Evolutionary conservation across 306 rosid species (phyloP), one percentile per base, ranked within the genome.

Genomic region (Pueraria montana): DNA sequence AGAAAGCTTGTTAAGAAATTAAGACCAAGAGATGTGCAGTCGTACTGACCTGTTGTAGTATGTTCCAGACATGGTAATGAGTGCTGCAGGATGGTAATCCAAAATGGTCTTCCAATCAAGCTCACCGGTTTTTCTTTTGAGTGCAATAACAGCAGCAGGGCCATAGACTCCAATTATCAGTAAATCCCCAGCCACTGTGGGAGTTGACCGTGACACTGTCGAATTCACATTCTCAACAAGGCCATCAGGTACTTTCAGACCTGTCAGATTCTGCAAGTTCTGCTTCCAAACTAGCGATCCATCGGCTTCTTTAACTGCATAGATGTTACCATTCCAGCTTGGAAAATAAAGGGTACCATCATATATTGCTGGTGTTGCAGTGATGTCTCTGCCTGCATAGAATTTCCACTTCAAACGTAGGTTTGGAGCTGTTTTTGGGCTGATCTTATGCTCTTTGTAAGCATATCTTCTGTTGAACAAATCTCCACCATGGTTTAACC

Each of bases 401-500:
- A 93, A 91, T 61, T 80, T 81, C 97, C 93, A 93, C 65, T 87
- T 87, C 83, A 90, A 56, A 32, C 64, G 68, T 11, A 93, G 86
- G 4, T 82, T 79, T 3, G 68, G 64, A 7, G 78, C 89, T 7
- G 84, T 86, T 67, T 82, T 3, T 0, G 85, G 88, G 82, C 88
- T 91, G 66, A 91, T 91, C 84, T 86, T 93, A 12, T 49, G 45
- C 82, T 93, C 96, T 12, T 71, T 80, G 50, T 76, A 6, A 6
- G 91, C 96, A 9, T 83, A 87, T 86, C 97, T 88, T 85, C 91
- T 78, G 77, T 88, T 91, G 32, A 84, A 46, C 83, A 91, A 50
- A 83, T 91, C 91, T 16, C 94, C 94, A 3, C 94, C 95, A 42
- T 90, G 95, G 86, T 90, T 91, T 38, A 78, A 40, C 95, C 97